These are phyloP conservation scores for Fusarium praegraminearum DNA, from an alignment of 2,329 filamentous ascomycete species.

Conservation along the genomic window DNA sequence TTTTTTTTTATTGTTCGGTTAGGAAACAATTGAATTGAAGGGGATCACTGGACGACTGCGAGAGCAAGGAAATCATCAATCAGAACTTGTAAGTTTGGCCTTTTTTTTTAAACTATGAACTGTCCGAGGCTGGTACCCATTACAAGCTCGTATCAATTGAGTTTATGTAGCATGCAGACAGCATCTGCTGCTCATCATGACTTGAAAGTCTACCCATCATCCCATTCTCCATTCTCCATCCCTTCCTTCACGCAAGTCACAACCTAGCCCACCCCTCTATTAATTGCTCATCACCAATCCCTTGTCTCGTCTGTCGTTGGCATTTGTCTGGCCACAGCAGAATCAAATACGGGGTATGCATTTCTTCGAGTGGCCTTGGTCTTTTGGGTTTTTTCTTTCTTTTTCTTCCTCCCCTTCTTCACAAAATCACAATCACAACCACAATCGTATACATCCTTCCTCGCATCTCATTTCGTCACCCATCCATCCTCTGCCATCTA, in stretches of 20 bases:
- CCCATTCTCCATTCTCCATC: conserved; percentile 33
- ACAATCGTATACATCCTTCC: not conserved
- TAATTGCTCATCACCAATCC: conserved; percentile 33
- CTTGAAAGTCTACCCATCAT: conserved; percentile 25
- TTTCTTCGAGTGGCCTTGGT: conserved; percentile 31
- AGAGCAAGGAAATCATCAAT: conserved; percentile 3
- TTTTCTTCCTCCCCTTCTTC: not conserved
- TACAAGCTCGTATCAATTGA: conserved; percentile 8
- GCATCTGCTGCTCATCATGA: conserved; percentile 23
- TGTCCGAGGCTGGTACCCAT: not conserved
- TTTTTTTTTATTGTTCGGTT: conserved; percentile 21
- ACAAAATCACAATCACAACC: not conserved
- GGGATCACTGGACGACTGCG: conserved; percentile 14
- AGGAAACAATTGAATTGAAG: conserved; percentile 24
- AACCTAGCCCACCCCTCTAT: conserved; percentile 20
- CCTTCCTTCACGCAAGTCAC: conserved; percentile 4
- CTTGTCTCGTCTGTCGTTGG: conserved; percentile 35
- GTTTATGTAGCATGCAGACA: conserved; percentile 7
- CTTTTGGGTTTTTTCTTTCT: conserved; percentile 21
- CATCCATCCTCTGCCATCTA: conserved; percentile 30
- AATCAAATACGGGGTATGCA: conserved; percentile 29
- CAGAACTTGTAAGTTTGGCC: conserved; percentile 20
- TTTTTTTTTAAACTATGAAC: not conserved
- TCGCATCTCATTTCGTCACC: conserved; percentile 17
- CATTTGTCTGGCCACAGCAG: conserved; percentile 32